Evolutionary conservation across 2,329 filamentous ascomycete genomes (phyloP), one percentile per base, ranked within the genome.

Genomic region (Colletotrichum navitas): DNA sequence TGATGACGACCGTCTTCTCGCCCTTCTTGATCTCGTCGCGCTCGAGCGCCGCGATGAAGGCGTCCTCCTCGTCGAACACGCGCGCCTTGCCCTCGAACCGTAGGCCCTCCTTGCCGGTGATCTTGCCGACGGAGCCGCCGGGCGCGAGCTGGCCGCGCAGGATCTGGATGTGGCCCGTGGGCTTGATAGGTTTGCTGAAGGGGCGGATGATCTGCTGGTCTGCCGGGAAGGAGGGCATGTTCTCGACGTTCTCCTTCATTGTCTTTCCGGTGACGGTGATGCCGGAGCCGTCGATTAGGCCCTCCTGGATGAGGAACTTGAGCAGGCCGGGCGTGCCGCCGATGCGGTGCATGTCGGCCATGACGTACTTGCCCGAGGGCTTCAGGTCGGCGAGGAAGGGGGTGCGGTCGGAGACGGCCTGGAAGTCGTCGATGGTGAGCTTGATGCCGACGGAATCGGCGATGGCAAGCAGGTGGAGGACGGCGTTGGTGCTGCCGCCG

Each of bases 71-170:
- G 82, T 97, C 88, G 80, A 94, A 97, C 74, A 94, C 93, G 52
- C 90, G 88, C 5, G 95, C 94, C 79, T 91, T 93, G 71, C 94
- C 94, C 16, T 87, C 90, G 82, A 97, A 97, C 14, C 84, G 86
- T 21, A 94, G 88, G n/a, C 95, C 94, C 82, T 97, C 94, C 84
- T 97, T 97, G 61, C 94, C 94, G 0, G 94, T 97, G 81, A 97
- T 97, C 83, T 97, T 97, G 73, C 94, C 94, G 14, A 97, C 94
- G 1, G 93, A 93, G 61, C 94, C 95, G 12, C 91, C 92, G 2
- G 94, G 95, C 0, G 95, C 94, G 47, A 97, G 89, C 71, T 94
- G 94, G 49, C 94, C 94, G 74, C 91, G 90, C 39, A 97, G 87
- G 75, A 97, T 97, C 85, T 97, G 93, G 74, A 97, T 91, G 80